Percentiles rank a stretch among this genome's conserved stretches.
Conservation (phyloP, 352 stramenopile species). For the Thalassiosira tumida region DNA sequence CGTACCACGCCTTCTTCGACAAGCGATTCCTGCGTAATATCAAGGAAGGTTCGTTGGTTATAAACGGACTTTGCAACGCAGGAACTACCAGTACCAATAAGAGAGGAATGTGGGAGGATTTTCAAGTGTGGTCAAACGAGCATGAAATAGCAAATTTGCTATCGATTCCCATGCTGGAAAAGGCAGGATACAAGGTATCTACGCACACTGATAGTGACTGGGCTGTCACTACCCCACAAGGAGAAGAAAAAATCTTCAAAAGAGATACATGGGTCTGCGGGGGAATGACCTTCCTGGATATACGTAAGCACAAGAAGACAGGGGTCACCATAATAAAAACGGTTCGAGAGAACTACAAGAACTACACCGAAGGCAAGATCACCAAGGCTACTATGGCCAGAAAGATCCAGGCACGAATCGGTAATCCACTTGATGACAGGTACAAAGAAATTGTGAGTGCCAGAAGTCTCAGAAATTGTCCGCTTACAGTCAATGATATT, state of each 20-base stretch:
- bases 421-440: conserved; percentile 29
- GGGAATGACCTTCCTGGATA: background rate
- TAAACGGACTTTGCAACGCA: conserved; percentile 31
- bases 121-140: conserved; percentile 48
- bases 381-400: conserved; percentile 48
- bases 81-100: background rate
- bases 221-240: background rate
- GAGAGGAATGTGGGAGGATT: background rate
- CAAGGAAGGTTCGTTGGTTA: background rate
- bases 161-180: conserved; percentile 29
- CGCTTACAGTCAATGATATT: conserved; percentile 38
- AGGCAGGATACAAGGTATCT: conserved; percentile 31
- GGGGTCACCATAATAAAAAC: background rate
- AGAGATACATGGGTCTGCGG: background rate
- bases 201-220: background rate
- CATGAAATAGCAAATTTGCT: conserved; percentile 77
- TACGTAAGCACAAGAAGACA: background rate
- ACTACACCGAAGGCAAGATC: background rate
- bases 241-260: background rate
- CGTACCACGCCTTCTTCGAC: conserved; percentile 28
- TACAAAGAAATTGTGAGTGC: conserved; percentile 45
- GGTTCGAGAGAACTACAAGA: background rate
- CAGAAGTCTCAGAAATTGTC: conserved; percentile 66
- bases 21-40: background rate
- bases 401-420: conserved; percentile 53